Conservation (phyloP, 371 early-diverging fungal genomes). For the Lichtheimia ramosa region DNA sequence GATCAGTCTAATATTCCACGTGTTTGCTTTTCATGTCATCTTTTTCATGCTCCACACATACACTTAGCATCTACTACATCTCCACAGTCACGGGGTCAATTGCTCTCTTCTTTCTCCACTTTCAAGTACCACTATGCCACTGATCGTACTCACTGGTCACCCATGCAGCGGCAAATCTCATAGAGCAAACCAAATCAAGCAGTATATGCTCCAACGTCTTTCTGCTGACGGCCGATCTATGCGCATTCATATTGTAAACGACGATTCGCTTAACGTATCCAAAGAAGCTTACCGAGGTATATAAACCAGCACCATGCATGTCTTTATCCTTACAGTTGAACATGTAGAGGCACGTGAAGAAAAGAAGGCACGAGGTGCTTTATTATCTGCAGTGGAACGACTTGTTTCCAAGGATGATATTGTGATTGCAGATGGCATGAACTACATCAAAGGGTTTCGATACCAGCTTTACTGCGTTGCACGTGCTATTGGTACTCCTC, state of each 20-base stretch:
- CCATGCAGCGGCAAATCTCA: slow-evolving; percentile 92
- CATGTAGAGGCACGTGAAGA: slow-evolving; percentile 67
- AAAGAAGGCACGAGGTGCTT: slow-evolving; percentile 88
- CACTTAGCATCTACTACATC: too few relatives aligned
- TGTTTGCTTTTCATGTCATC: too few relatives aligned
- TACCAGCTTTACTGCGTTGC: slow-evolving; percentile 96
- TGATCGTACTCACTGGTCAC: slow-evolving; percentile 85
- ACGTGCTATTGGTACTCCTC: slow-evolving; percentile 85
- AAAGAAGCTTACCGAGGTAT: slow-evolving; percentile 66
- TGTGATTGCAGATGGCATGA: slow-evolving; percentile 90
- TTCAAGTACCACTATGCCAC: slow-evolving; percentile 70
- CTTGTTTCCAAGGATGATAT: slow-evolving; percentile 76
- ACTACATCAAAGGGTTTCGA: slow-evolving; percentile 97
- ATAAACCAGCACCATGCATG: neutral
- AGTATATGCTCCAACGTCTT: slow-evolving; percentile 57
- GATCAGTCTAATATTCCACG: too few relatives aligned
- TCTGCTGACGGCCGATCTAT: slow-evolving; percentile 45
- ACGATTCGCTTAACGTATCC: slow-evolving; percentile 71
- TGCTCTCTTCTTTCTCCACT: neutral
- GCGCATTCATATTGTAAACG: slow-evolving; percentile 75
- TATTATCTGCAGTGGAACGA: slow-evolving; percentile 91
- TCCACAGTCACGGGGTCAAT: slow-evolving; percentile 2
- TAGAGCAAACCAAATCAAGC: slow-evolving; percentile 74
- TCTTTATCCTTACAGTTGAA: neutral
- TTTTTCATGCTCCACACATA: too few relatives aligned